Evolutionary conservation across 2,329 filamentous ascomycete species (phyloP).

Genomic region (Geosmithia flava): DNA sequence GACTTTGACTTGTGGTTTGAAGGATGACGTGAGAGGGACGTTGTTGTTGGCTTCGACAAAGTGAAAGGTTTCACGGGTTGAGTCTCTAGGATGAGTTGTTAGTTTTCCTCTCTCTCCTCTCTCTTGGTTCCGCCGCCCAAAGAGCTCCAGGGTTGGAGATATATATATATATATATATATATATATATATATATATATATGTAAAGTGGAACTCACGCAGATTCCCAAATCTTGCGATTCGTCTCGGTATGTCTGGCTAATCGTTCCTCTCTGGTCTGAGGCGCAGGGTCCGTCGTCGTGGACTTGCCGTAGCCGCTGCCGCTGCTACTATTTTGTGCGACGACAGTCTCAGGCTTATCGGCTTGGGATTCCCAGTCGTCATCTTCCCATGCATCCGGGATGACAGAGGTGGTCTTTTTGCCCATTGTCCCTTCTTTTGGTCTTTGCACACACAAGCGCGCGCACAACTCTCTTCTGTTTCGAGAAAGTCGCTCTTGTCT

Average conservation of each 20-base stretch:
- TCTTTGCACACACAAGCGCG: no score
- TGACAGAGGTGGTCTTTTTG: slow-evolving; percentile 21
- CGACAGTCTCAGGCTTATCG: slow-evolving; percentile 35
- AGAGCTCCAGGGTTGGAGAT: no score
- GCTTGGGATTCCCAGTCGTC: slow-evolving; percentile 79
- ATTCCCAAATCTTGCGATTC: slow-evolving; percentile 79
- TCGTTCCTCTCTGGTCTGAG: slow-evolving; percentile 61
- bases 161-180: no score
- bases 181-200: no score
- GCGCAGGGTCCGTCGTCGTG: slow-evolving; percentile 20
- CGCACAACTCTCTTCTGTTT: no score
- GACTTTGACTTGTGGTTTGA: slow-evolving; percentile 74
- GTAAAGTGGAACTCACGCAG: slow-evolving; percentile 65
- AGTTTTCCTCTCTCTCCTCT: no score
- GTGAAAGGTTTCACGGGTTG: slow-evolving; percentile 54
- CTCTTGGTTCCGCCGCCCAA: no score
- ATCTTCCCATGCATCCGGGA: slow-evolving; percentile 79
- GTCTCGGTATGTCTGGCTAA: slow-evolving; percentile 70
- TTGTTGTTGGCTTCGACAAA: slow-evolving; percentile 56
- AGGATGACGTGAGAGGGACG: slow-evolving; percentile 50
- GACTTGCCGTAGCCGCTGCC: slow-evolving; percentile 16
- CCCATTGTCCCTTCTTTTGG: slow-evolving; percentile 7
- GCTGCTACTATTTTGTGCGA: background rate
- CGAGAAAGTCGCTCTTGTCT: no score
- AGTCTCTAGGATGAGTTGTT: slow-evolving; percentile 49